These are phyloP conservation scores for Hemisphaericaspora lyxosophila DNA, from an alignment of 1,139 yeast species.

Conservation along the genomic window DNA sequence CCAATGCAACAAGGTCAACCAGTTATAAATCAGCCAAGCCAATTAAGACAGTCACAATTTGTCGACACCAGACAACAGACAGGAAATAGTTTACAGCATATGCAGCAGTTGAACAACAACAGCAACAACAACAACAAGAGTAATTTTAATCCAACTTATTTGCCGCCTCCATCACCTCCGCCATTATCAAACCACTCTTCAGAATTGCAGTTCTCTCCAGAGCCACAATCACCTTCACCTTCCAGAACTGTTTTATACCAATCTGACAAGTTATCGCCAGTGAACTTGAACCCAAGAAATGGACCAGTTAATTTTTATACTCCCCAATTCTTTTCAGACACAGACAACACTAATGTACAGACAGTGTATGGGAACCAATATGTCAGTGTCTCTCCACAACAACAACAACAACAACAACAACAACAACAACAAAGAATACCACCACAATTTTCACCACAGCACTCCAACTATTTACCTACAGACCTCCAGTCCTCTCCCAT, in stretches of 20 bases:
- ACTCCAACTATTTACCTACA: slow-evolving; percentile 3
- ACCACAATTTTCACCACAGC: slow-evolving; percentile 11
- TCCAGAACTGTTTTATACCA: slow-evolving; percentile 14
- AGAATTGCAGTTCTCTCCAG: slow-evolving; percentile 43
- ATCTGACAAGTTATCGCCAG: slow-evolving; percentile 24
- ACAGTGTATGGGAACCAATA: slow-evolving; percentile 5
- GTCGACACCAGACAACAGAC: slow-evolving; percentile 5
- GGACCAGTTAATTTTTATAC: slow-evolving; percentile 31
- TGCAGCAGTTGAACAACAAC: slow-evolving; percentile 9
- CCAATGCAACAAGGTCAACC: slow-evolving; percentile 2
- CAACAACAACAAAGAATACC: slow-evolving; percentile 7
- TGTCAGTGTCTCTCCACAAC: slow-evolving; percentile 9
- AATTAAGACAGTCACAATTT: slow-evolving; percentile 10
- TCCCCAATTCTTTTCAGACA: slow-evolving; percentile 42
- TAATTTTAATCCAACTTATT: slow-evolving; percentile 22
- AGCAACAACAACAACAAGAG: slow-evolving; percentile 12
- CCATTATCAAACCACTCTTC: slow-evolving; percentile 37
- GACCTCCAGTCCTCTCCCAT: slow-evolving; percentile 30
- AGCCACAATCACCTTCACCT: slow-evolving; percentile 42
- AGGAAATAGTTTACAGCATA: slow-evolving; percentile 8
- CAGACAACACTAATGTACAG: slow-evolving; percentile 4
- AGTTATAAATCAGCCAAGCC: slow-evolving; percentile 8
- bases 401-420: slow-evolving; percentile 11
- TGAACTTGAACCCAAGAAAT: slow-evolving; percentile 22
- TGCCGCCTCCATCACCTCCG: slow-evolving; percentile 52